Evolutionary conservation across 805 yeast genomes (phyloP), one percentile per base, ranked within the genome.

Genomic region (Lipomyces lipofer): DNA sequence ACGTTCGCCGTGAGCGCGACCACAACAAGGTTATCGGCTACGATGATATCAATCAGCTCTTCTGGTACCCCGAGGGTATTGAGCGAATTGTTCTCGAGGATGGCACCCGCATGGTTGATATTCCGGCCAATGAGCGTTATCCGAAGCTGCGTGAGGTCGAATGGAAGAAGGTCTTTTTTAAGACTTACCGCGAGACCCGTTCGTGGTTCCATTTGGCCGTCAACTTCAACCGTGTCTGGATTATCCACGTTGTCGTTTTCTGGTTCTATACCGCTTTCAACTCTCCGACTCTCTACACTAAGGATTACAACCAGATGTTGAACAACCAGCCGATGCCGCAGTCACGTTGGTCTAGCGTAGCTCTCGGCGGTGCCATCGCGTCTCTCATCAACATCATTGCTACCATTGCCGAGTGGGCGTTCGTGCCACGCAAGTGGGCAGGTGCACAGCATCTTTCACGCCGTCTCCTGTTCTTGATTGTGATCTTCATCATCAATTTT

Each of bases 51-150:
- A 94, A 94, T 74, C 99, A 94, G 78, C 80, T 94, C 66, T 94
- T 95, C 76, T 94, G 99, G 99, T 94, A 95, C 75, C 97, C 98
- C 45, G 98, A 95, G 75, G 99, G 99, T 79, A 87, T 94, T 63
- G 85, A 95, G 56, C 85, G 94, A 74, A 91, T 94, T 66, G 81
- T 85, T 47, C 81, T 92, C 66, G 94, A 86, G 69, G 98, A 94
- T 70, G 97, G 96, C 63, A 78, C 96, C 17, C 84, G 96, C 71
- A 78, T 94, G 65, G 88, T 91, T 49, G 98, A 94, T 66, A 75
- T 91, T 66, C 95, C 97, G 33, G 81, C 83, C 54, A 88, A 83
- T 66, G 97, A 94, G 74, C 86, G 99, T 73, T 95, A 83, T 71
- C 78, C 83, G 67, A 83, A 86, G 72, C 79, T 94, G 56, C 96